Evolutionary conservation across 1,139 yeast species (phyloP), one percentile per base, ranked within the genome.

Genomic region (Nakaseomyces bracarensis): DNA sequence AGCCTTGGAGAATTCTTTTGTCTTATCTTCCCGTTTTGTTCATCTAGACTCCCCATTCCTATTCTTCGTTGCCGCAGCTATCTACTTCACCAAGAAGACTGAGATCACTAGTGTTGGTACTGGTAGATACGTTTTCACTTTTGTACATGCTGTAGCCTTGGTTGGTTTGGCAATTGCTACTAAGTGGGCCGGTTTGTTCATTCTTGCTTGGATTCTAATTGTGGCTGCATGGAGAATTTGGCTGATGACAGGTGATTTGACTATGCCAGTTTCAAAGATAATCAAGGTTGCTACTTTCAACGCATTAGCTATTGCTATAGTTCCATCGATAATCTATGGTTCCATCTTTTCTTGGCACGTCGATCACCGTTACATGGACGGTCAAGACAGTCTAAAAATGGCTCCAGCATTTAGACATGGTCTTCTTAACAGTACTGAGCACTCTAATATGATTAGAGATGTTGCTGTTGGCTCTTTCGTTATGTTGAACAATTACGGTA

Each of bases 161-260:
- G 70, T 91, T 44, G 98, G 98, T 41, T 76, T 91, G 46, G 89
- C 97, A 2, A 70, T 83, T 30, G 77, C 89, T 39, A 79, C 95
- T 39, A 93, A 91, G 64, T 91, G 97, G 97, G 96, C 87, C 42
- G 98, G 98, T 44, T 67, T 89, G 40, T 91, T 89, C 70, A 87
- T 97, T 33, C 65, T 89, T 50, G 86, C 82, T 10, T 93, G 97
- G 97, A 76, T 84, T 49, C 97, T 97, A 41, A 43, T 74, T 6
- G 61, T 77, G 49, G 85, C 93, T 49, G 60, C 79, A 15, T 72
- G 77, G 65, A 93, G 85, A 59, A 64, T 91, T 53, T 87, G 96
- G 96, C 75, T 85, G 60, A 64, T 82, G 47, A 67, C 87, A 59
- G 98, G 97, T 53, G 98, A 93, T 65, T 73, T 89, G 58, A 58